A percentile compares a stretch with the other conserved stretches of the same genome.
Evolutionary conservation across 2,329 filamentous ascomycete genomes (phyloP).

Genomic region (Penicillium sp.): DNA sequence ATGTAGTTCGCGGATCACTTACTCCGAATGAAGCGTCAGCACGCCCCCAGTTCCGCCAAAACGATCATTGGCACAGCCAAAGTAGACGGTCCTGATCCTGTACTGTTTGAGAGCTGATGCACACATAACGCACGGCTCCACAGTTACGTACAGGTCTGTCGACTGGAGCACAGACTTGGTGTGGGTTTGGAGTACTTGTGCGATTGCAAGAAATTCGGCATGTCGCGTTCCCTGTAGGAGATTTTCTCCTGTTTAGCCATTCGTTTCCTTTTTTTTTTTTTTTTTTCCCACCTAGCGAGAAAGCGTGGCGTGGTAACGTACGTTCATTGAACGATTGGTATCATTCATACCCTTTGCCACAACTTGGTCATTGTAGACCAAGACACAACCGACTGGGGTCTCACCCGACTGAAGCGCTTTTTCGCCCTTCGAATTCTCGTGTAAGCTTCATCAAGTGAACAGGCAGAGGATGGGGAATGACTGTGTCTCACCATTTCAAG

Average conservation of each 20-base stretch:
- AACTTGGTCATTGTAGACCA: constrained; percentile 77
- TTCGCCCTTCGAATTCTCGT: constrained; percentile 65
- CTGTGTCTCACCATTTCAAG: constrained; percentile 64
- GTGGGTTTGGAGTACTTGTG: constrained; percentile 66
- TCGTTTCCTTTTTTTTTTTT: too few relatives aligned
- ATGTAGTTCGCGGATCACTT: constrained; percentile 28
- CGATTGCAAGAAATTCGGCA: constrained; percentile 90
- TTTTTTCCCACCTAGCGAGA: too few relatives aligned
- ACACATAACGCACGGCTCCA: constrained; percentile 99
- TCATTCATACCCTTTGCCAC: constrained; percentile 96
- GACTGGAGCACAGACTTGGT: constrained; percentile 71
- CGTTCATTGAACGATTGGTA: constrained; percentile 82
- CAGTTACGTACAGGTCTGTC: constrained; percentile 89
- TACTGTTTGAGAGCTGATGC: constrained; percentile 89
- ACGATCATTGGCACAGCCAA: constrained; percentile 92
- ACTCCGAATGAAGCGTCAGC: constrained; percentile 79
- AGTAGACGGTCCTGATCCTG: constrained; percentile 86
- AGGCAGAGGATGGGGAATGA: neutral
- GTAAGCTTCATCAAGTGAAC: neutral
- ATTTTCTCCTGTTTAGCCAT: too few relatives aligned
- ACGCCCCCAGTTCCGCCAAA: constrained; percentile 97
- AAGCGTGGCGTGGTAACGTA: constrained; percentile 34
- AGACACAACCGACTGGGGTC: constrained; percentile 94
- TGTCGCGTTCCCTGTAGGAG: constrained; percentile 77
- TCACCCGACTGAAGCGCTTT: constrained; percentile 85